Conservation (phyloP, 169 alveolate genomes). For the Cryptosporidium ryanae region DNA sequence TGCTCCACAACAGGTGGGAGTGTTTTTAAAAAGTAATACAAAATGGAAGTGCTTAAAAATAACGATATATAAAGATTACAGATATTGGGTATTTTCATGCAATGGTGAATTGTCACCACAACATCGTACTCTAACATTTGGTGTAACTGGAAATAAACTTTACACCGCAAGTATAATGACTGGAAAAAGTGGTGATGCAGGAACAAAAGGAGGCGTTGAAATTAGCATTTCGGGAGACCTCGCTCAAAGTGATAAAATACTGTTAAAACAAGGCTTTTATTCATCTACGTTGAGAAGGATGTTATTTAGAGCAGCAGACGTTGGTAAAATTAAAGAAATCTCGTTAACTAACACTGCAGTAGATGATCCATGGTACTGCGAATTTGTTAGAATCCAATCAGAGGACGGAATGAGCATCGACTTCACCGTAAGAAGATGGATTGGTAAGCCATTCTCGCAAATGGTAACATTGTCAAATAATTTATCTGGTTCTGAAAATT, state of each 20-base stretch:
- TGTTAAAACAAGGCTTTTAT: slow-evolving; percentile 75
- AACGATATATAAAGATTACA: slow-evolving; percentile 86
- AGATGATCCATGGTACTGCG: slow-evolving; percentile 90
- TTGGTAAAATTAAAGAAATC: slow-evolving; percentile 84
- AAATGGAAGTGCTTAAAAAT: slow-evolving; percentile 89
- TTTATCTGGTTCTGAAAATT: slow-evolving; percentile 80
- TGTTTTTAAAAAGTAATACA: slow-evolving; percentile 82
- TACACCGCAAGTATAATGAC: slow-evolving; percentile 78
- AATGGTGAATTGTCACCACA: slow-evolving; percentile 80
- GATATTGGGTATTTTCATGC: slow-evolving; percentile 91
- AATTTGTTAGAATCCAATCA: slow-evolving; percentile 80
- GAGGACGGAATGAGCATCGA: slow-evolving; percentile 80
- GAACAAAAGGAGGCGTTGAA: slow-evolving; percentile 83
- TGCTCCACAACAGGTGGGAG: slow-evolving; percentile 84
- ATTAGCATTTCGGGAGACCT: slow-evolving; percentile 82
- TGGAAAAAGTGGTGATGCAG: slow-evolving; percentile 82
- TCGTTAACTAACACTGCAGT: slow-evolving; percentile 82
- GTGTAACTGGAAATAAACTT: slow-evolving; percentile 79
- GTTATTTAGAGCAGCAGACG: slow-evolving; percentile 87
- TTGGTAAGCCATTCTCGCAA: slow-evolving; percentile 85
- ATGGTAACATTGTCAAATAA: slow-evolving; percentile 79
- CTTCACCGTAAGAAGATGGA: slow-evolving; percentile 86
- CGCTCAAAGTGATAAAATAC: slow-evolving; percentile 83
- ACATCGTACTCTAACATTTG: slow-evolving; percentile 74
- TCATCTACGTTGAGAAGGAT: slow-evolving; percentile 81